Evolutionary conservation across 2,329 filamentous ascomycete genomes (phyloP), one percentile per base, ranked within the genome.

Genomic region (Diaporthe australafricana): DNA sequence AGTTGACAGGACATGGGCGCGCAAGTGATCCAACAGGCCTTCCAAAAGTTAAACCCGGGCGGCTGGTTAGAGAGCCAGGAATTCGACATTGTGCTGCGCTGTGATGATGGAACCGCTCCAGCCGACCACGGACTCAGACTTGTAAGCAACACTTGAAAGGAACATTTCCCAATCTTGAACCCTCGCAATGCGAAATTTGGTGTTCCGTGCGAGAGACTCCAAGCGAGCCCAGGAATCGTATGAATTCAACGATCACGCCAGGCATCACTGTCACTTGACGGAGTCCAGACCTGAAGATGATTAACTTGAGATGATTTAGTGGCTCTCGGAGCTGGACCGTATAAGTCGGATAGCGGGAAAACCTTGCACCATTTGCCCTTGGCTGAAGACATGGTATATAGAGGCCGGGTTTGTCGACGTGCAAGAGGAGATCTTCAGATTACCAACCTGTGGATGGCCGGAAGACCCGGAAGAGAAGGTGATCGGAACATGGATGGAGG

Each of bases 51-150:
- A 0, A 78, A 79, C 16, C 87, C 87, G 0, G 88, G 87, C 40
- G 87, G 87, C 53, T 90, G 85, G 82, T 82, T 89, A 55, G 87
- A 90, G 77, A 86, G 84, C 2, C 87, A 89, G 74, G 87, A 89
- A 75, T 77, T 82, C 14, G 81, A 84, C 70, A 78, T 80, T 60
- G 71, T 73, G 2, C 74, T 84, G 32, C 72, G 75, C 35, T 85
- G 81, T 71, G 87, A 89, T 73, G 87, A 88, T 72, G 83, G 75
- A 27, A 86, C 83, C 7, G 79, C 88, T 62, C 63, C 77, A 5
- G 77, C 76, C 0, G 78, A 85, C 27, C 81, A 80, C 20, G 77
- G 84, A 0, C 74, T 87, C 8, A 76, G 78, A 30, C 75, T 69
- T 16, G 60, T 65, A 65, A 65, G 60, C 27, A 65, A 65, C 30